Evolutionary conservation across 2,329 filamentous ascomycete species (phyloP).

Genomic region (Diatrype stigma): DNA sequence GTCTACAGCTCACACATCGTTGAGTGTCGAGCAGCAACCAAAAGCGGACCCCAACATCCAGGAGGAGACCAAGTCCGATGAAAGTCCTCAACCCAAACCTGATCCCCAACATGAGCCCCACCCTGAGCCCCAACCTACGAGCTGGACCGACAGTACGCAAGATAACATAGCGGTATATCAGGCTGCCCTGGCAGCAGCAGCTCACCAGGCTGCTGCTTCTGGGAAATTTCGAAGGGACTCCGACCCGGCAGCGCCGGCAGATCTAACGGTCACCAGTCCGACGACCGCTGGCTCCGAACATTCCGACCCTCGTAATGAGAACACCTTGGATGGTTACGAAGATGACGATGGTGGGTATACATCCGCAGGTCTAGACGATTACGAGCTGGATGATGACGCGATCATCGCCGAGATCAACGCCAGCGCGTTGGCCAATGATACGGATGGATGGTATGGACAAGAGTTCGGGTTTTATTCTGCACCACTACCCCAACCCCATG

Average conservation of each 20-base stretch:
- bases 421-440: constrained; percentile 85
- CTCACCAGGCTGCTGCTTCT: constrained; percentile 68
- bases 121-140: constrained; percentile 11
- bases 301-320: constrained; percentile 17
- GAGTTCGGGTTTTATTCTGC: constrained; percentile 94
- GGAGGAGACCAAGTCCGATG: constrained; percentile 8
- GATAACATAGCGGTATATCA: constrained; percentile 64
- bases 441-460: constrained; percentile 89
- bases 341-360: constrained; percentile 55
- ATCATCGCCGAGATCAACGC: constrained; percentile 96
- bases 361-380: constrained; percentile 47
- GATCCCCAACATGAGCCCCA: constrained; percentile 5
- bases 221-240: constrained; percentile 68
- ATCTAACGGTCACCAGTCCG: constrained; percentile 32
- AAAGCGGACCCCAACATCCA: constrained; percentile 11
- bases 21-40: constrained; percentile 33
- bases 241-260: constrained; percentile 34
- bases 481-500: constrained; percentile 34
- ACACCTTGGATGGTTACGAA: constrained; percentile 31
- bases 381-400: constrained; percentile 74
- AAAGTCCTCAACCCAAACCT: constrained; percentile 4
- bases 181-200: constrained; percentile 76
- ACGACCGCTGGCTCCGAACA: constrained; percentile 28
- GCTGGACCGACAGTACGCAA: constrained; percentile 12
- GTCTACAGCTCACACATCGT: constrained; percentile 51